Percentiles rank a stretch among this genome's conserved stretches.
These are phyloP conservation scores for Cymbidium sinense DNA, from an alignment of 106 monocot genomes.

Conservation along the genomic window DNA sequence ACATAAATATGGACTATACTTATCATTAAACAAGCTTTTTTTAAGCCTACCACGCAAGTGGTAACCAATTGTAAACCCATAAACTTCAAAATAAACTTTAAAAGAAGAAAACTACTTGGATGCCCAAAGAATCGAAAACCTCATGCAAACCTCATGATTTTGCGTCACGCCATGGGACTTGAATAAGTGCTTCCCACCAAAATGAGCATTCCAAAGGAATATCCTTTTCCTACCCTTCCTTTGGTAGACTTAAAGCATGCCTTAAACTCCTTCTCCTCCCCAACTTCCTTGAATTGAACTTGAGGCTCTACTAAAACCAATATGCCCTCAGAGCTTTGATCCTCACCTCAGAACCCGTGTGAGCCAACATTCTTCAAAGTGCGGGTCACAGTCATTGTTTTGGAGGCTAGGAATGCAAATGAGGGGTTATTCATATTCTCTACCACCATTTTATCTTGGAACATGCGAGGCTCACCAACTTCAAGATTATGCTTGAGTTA, in stretches of 20 bases:
- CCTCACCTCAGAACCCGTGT: conserved; percentile 32
- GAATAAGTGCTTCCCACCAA: conserved; percentile 62
- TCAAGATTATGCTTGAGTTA: conserved; percentile 11
- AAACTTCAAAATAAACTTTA: too few species aligned
- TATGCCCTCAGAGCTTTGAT: conserved; percentile 40
- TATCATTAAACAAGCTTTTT: too few species aligned
- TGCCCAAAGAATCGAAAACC: too few species aligned
- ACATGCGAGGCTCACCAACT: neutral
- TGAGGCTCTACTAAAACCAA: conserved; percentile 36
- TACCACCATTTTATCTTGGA: conserved; percentile 19
- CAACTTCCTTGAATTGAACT: conserved; percentile 21
- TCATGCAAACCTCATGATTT: neutral
- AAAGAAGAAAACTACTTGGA: too few species aligned
- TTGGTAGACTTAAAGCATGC: neutral
- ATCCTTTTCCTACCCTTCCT: conserved; percentile 1
- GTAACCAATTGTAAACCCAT: too few species aligned
- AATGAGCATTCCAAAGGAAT: conserved; percentile 38
- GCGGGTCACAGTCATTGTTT: conserved; percentile 27
- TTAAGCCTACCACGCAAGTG: too few species aligned
- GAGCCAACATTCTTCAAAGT: conserved; percentile 67
- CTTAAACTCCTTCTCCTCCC: conserved; percentile 56
- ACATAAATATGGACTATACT: too few species aligned
- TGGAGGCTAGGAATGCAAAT: conserved; percentile 23
- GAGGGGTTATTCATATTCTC: conserved; percentile 73
- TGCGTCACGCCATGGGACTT: conserved; percentile 59